phyloP scores from a whole-genome alignment of 169 alveolate genomes.

The Cyclospora cayetanensis region DNA sequence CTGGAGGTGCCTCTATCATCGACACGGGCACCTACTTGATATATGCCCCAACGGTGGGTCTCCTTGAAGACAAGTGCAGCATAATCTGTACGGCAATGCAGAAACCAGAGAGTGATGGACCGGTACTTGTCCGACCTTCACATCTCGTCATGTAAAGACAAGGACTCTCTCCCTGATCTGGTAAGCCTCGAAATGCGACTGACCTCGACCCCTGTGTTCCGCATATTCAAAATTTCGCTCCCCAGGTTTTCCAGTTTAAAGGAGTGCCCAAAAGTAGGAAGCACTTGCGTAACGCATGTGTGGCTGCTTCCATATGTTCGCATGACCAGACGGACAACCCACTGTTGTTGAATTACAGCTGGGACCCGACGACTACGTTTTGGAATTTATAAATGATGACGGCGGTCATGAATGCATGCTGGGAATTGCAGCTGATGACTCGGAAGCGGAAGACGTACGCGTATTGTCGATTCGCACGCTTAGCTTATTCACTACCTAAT shows the following conservation, averaged over 20 bases:
- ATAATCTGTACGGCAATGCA: not conserved
- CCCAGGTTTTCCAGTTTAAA: constrained; percentile 31
- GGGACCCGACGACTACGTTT: constrained; percentile 75
- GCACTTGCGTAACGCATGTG: not conserved
- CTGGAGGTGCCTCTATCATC: constrained; percentile 65
- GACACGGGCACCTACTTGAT: constrained; percentile 74
- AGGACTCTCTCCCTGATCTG: constrained; percentile 64
- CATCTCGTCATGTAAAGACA: constrained; percentile 64
- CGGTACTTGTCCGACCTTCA: constrained; percentile 42
- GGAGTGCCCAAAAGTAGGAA: constrained; percentile 36
- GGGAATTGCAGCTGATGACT: constrained; percentile 74
- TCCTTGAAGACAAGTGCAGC: not conserved
- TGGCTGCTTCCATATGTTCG: too few species aligned
- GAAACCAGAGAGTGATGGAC: constrained; percentile 64
- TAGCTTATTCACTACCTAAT: not conserved
- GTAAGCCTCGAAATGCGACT: not conserved
- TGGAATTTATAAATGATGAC: constrained; percentile 63
- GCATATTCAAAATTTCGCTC: not conserved
- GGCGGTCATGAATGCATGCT: constrained; percentile 73
- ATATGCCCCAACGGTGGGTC: constrained; percentile 70
- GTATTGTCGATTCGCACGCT: not conserved
- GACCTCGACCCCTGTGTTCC: not conserved
- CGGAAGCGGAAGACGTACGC: constrained; percentile 50
- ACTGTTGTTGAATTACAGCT: constrained; percentile 62
- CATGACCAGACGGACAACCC: constrained; percentile 35